Conservation (phyloP, 169 alveolate species). For the Miamiensis avidus region DNA sequence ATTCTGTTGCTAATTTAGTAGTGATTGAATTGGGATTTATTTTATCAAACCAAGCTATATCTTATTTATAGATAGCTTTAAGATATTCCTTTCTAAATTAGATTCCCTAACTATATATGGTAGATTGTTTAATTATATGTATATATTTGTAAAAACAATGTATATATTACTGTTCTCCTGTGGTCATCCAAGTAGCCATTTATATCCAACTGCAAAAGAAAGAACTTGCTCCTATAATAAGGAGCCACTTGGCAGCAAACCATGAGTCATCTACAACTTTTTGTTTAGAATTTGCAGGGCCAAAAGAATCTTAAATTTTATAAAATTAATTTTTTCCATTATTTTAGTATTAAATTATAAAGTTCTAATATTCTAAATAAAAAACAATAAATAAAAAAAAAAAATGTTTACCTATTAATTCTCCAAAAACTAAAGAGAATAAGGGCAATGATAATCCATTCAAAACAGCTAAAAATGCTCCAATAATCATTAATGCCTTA, state of each 20-base stretch:
- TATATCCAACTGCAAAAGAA: constrained; percentile 19
- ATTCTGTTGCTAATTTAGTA: constrained; percentile 45
- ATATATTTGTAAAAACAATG: too few relatives aligned
- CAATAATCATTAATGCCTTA: constrained; percentile 15
- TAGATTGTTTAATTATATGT: too few relatives aligned
- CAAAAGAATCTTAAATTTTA: not conserved
- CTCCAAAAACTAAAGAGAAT: constrained; percentile 19
- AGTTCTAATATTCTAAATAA: too few relatives aligned
- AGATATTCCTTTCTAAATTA: constrained; percentile 46
- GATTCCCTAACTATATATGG: constrained; percentile 13
- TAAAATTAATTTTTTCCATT: too few relatives aligned
- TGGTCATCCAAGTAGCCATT: constrained; percentile 22
- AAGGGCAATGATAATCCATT: constrained; percentile 36
- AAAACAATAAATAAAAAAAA: too few relatives aligned
- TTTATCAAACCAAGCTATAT: constrained; percentile 62
- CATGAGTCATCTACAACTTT: not conserved
- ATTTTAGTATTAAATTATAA: too few relatives aligned
- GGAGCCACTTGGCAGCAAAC: not conserved
- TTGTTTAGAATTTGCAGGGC: not conserved
- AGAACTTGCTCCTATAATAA: constrained; percentile 19
- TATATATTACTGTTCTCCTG: constrained; percentile 15
- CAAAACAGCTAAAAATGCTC: constrained; percentile 17
- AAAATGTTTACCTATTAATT: not conserved
- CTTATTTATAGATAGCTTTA: constrained; percentile 43
- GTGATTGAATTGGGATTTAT: constrained; percentile 49